Base-by-base conservation (phyloP, 352 stramenopile species). In the Plasmopara muralis region DNA sequence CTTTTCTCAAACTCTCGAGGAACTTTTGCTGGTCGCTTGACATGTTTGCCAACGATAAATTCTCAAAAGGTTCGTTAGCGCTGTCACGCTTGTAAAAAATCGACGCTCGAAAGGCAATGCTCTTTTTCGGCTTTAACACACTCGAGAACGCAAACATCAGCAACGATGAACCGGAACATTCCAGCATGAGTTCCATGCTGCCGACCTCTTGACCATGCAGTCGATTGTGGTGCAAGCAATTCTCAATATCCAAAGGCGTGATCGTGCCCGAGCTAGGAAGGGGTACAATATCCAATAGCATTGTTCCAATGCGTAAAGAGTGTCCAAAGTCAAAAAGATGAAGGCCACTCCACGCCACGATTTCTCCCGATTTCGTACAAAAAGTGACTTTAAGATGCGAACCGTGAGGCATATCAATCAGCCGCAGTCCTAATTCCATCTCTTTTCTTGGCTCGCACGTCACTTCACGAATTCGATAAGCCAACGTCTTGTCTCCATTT, bases 291-390 rank as follows among this genome's bases (percentile, higher is more conserved):
- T 88, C 74, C 34, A 92, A 50, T 0, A 57, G 37, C 4, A 74
- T 54, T 2, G 66, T 64, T 10, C 82, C 82, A 14, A 54, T 75
- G 30, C 80, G 63, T 40, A 95, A 53, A 0, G 62, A 72, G 38
- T 95, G 82, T 2, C 83, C 75, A 55, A 93, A 95, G 43, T 91
- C 81, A 28, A 95, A 92, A 8, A 93, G 53, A 18, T 91, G 76
- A 9, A 88, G 40, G 3, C 80, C 84, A 12, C 66, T 80, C 84
- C 84, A 95, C 14, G 62, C 80, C 39, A 70, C 46, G 0, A 62
- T 16, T 15, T 62, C 60, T 38, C 53, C 57, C 5, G 60, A 49
- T 42, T 84, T 90, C 2, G 57, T 68, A 16, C 62, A 59, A 30
- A 91, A 64, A 2, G 82, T 62, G 34, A 93, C 60, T 7, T 77